These are phyloP conservation scores for Gossypium ekmanianum DNA, from an alignment of 345 rosid species.

Conservation along the genomic window DNA sequence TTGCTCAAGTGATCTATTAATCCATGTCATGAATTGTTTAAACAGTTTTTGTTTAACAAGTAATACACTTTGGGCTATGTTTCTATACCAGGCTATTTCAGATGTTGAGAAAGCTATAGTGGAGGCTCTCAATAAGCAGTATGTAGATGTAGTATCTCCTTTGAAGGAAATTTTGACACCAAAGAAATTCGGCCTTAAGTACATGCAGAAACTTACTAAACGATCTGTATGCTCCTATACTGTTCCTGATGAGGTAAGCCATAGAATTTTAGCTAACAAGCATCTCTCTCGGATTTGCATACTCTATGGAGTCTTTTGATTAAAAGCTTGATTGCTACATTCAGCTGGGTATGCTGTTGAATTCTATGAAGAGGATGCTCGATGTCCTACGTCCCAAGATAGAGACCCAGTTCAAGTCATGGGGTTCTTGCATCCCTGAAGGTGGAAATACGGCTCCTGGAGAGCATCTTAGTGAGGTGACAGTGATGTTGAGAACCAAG, in stretches of 20 bases:
- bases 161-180: conserved; percentile 85
- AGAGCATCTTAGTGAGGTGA: conserved; percentile 87
- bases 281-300: not conserved
- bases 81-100: conserved; percentile 65
- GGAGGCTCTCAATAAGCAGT: conserved; percentile 94
- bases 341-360: conserved; percentile 83
- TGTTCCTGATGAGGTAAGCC: conserved; percentile 82
- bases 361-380: conserved; percentile 95
- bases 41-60: not conserved
- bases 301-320: conserved; percentile 20
- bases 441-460: conserved; percentile 80
- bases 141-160: conserved; percentile 83
- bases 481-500: conserved; percentile 92
- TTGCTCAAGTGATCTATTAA: not conserved
- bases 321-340: conserved; percentile 19
- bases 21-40: not conserved
- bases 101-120: conserved; percentile 90
- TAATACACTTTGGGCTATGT: conserved; percentile 12
- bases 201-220: conserved; percentile 82
- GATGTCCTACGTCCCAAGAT: conserved; percentile 75
- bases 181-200: conserved; percentile 83
- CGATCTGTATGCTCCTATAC: conserved; percentile 65
- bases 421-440: conserved; percentile 93
- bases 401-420: conserved; percentile 76
- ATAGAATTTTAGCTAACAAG: not conserved